Evolutionary conservation across 129 eudicot species (phyloP).

Genomic region (Heracleum sosnowskyi): DNA sequence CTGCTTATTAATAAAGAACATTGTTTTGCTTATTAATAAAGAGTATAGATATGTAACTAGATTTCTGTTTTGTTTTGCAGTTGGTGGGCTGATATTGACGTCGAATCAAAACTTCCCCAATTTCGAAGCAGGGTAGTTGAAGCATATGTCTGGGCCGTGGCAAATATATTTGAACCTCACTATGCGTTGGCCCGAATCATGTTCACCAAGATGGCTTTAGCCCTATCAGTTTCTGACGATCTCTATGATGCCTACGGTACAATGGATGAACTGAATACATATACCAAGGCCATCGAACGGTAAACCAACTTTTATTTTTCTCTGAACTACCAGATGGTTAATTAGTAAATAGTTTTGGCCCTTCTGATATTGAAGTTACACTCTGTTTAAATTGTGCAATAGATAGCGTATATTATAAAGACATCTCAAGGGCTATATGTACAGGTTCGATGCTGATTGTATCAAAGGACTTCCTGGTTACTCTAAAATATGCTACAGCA

Average conservation of each 20-base stretch:
- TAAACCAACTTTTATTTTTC: neutral
- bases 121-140: constrained; percentile 12
- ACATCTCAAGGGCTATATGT: neutral
- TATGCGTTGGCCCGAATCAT: constrained; percentile 1
- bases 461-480: constrained; percentile 20
- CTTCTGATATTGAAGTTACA: too few relatives aligned
- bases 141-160: constrained; percentile 5
- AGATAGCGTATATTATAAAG: neutral
- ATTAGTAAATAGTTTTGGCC: too few relatives aligned
- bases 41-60: neutral
- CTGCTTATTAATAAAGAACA: too few relatives aligned
- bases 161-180: constrained; percentile 7
- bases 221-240: neutral
- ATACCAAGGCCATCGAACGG: constrained; percentile 13
- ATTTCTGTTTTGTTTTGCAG: neutral
- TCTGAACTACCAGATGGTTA: too few relatives aligned
- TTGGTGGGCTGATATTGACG: constrained; percentile 5
- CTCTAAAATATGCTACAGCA: neutral
- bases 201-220: neutral
- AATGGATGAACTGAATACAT: constrained; percentile 4
- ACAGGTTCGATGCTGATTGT: constrained; percentile 21
- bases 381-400: too few relatives aligned
- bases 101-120: neutral
- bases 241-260: constrained; percentile 16
- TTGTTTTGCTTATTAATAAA: too few relatives aligned